phyloP scores from a whole-genome alignment of 306 rosid species.

The Glycine soja region DNA sequence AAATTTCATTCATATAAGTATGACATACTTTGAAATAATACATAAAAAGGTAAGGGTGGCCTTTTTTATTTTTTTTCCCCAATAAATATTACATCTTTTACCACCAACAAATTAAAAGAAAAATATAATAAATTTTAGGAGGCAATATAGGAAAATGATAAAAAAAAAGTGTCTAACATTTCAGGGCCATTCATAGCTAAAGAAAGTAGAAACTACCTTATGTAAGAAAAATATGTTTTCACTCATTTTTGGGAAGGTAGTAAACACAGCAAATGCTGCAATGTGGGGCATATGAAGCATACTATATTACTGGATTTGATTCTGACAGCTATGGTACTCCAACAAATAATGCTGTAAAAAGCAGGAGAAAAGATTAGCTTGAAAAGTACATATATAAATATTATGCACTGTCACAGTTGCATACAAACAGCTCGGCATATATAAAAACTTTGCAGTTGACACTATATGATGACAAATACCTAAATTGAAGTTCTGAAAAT shows the following conservation, averaged over 20 bases:
- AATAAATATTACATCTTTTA: constrained; percentile 2
- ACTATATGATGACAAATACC: constrained; percentile 12
- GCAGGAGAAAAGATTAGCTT: not conserved
- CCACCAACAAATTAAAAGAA: not conserved
- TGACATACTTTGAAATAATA: not conserved
- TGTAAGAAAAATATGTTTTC: not conserved
- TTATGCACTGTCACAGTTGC: constrained; percentile 27
- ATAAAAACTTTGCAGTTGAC: not conserved
- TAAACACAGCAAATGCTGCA: not conserved
- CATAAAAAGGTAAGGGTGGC: not conserved
- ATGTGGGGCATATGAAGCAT: constrained; percentile 16
- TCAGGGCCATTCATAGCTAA: not conserved
- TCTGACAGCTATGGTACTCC: not conserved
- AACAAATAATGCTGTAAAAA: not conserved
- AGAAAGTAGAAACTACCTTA: constrained; percentile 21
- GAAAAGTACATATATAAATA: constrained; percentile 5
- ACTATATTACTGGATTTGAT: constrained; percentile 13
- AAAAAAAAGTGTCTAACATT: not conserved
- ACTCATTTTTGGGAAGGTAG: not conserved
- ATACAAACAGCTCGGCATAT: not conserved
- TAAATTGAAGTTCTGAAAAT: constrained; percentile 41
- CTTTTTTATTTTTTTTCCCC: not conserved
- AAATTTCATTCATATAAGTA: not conserved
- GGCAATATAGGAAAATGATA: not conserved
- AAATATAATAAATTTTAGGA: not conserved